These are phyloP conservation scores for Hypoxylon intermedium DNA, from an alignment of 495 filamentous ascomycete species.

Conservation along the genomic window DNA sequence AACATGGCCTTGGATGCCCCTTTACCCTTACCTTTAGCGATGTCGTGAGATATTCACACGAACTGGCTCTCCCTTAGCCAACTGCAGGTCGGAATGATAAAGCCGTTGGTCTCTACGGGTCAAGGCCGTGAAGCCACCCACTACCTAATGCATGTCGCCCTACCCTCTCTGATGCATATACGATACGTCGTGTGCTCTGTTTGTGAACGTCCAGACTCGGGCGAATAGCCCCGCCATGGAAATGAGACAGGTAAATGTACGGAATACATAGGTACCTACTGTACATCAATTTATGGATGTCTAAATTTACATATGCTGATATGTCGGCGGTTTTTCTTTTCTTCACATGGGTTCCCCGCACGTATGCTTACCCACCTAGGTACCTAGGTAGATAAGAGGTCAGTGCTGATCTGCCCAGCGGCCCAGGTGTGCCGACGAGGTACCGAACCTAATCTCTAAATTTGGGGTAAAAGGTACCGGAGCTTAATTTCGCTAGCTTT, in stretches of 20 bases:
- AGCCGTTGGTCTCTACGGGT: neutral
- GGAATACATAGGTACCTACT: too few relatives aligned
- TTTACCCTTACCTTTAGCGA: neutral
- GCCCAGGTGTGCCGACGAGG: neutral
- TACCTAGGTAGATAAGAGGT: conserved; percentile 29
- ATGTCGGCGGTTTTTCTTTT: conserved; percentile 29
- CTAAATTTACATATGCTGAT: too few relatives aligned
- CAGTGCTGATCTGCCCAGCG: too few relatives aligned
- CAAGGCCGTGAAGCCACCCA: neutral
- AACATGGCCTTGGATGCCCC: too few relatives aligned
- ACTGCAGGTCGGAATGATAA: neutral
- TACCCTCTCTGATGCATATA: conserved; percentile 38
- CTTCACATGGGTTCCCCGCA: conserved; percentile 35
- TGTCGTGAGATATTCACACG: neutral
- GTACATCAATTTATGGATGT: too few relatives aligned
- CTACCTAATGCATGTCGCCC: conserved; percentile 16
- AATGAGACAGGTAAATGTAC: too few relatives aligned
- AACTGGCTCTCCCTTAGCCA: neutral
- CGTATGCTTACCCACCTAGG: too few relatives aligned
- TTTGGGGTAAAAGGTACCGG: conserved; percentile 28
- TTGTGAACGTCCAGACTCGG: neutral
- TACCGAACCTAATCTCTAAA: conserved; percentile 19
- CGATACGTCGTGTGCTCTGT: conserved; percentile 36
- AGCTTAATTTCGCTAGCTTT: conserved; percentile 24
- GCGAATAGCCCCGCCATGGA: neutral